These are phyloP conservation scores for Chytridium lagenaria DNA, from an alignment of 371 early-diverging fungal species.

Conservation along the genomic window DNA sequence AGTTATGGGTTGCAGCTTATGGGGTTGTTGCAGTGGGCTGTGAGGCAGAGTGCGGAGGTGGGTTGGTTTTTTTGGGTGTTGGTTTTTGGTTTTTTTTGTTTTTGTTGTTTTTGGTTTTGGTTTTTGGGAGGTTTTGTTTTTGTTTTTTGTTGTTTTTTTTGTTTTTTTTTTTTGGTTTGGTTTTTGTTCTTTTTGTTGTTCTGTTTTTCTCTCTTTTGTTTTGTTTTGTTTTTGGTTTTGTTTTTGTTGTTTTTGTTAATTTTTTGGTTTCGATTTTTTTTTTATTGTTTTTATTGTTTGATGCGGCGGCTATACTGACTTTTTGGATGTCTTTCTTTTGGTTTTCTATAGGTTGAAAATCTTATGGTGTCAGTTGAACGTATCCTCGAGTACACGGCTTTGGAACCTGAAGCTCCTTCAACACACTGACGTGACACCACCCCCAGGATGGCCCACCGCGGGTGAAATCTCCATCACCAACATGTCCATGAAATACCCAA, in stretches of 20 bases:
- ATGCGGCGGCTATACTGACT: too few species aligned
- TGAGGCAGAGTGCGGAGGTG: slow-evolving; percentile 46
- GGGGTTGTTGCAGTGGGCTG: slow-evolving; percentile 51
- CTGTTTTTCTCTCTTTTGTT: slow-evolving; percentile 16
- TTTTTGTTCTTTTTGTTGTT: too few species aligned
- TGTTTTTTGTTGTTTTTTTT: not conserved
- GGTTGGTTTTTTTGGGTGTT: slow-evolving; percentile 20
- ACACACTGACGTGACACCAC: slow-evolving; percentile 31
- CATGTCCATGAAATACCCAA: slow-evolving; percentile 48
- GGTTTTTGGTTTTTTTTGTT: not conserved
- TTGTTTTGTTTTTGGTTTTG: not conserved
- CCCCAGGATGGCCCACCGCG: slow-evolving; percentile 46
- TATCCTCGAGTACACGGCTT: slow-evolving; percentile 51
- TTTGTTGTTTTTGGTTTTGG: too few species aligned
- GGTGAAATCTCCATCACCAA: slow-evolving; percentile 46
- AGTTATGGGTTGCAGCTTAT: slow-evolving; percentile 47
- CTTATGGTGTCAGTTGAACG: slow-evolving; percentile 53
- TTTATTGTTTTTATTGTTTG: not conserved
- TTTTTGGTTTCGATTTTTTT: not conserved
- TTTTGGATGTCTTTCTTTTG: too few species aligned
- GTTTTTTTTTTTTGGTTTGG: too few species aligned
- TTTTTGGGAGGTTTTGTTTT: too few species aligned
- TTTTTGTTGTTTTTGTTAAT: not conserved
- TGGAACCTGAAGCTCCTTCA: slow-evolving; percentile 45
- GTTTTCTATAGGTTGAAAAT: slow-evolving; percentile 48